These are phyloP conservation scores for Actinomortierella wolfii DNA, from an alignment of 371 early-diverging fungal species.

Conservation along the genomic window DNA sequence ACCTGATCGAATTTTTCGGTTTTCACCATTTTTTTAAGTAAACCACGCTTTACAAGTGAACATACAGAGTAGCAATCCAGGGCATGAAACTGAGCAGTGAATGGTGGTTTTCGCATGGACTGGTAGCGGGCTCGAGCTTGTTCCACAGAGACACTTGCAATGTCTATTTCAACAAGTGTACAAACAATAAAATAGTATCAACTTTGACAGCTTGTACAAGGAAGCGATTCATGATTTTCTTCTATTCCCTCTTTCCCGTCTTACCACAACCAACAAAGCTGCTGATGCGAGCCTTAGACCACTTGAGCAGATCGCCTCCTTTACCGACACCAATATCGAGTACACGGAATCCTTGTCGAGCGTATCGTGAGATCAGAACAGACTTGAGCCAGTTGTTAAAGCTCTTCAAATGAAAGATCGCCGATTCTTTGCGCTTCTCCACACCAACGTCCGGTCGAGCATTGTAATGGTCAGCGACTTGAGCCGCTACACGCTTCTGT, in stretches of 20 bases:
- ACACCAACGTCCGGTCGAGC: conserved; percentile 79
- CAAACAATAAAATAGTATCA: conserved; percentile 8
- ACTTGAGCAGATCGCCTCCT: conserved; percentile 99
- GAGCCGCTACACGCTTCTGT: conserved; percentile 13
- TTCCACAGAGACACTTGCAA: conserved; percentile 90
- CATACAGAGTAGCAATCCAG: conserved; percentile 83
- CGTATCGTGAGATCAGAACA: conserved; percentile 78
- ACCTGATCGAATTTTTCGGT: not conserved
- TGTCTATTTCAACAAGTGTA: conserved; percentile 67
- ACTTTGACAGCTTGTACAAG: conserved; percentile 8
- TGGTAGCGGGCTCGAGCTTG: conserved; percentile 85
- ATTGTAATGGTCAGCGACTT: conserved; percentile 95
- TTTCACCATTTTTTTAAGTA: not conserved
- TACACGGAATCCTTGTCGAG: conserved; percentile 55
- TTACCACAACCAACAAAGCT: conserved; percentile 77
- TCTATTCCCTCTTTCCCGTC: conserved; percentile 1
- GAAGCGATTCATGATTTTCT: not conserved
- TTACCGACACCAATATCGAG: conserved; percentile 99
- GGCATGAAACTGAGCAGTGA: conserved; percentile 75
- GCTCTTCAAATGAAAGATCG: conserved; percentile 83
- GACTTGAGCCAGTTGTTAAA: conserved; percentile 98
- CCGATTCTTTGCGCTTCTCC: conserved; percentile 77
- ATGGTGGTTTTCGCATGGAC: conserved; percentile 58
- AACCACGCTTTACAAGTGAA: not conserved
- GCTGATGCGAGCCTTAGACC: conserved; percentile 73